phyloP scores from a whole-genome alignment of 352 stramenopile species.

The Pythium guiyangense region DNA sequence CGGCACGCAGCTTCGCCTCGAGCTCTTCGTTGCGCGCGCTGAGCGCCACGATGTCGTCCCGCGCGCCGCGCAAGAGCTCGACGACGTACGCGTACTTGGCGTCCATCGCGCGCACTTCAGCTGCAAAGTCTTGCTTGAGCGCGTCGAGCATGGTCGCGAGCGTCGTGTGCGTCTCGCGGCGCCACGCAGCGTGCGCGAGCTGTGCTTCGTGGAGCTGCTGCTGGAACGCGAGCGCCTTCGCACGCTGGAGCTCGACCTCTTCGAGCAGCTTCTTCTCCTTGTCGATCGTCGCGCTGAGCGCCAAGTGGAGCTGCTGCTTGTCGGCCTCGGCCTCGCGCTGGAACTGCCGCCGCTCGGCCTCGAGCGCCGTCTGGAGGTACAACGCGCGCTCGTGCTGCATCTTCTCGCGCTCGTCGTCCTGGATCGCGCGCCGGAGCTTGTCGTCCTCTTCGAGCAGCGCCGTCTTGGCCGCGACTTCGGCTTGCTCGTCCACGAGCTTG shows the following conservation, averaged over 20 bases:
- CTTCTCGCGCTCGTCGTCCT: conserved; percentile 80
- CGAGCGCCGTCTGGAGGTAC: conserved; percentile 57
- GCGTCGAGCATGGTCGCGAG: conserved; percentile 42
- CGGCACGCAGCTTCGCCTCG: conserved; percentile 34
- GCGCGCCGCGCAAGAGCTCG: conserved; percentile 44
- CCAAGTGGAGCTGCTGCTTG: conserved; percentile 41
- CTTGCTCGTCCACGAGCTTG: conserved; percentile 65
- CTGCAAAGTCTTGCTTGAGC: conserved; percentile 46
- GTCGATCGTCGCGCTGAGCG: conserved; percentile 46
- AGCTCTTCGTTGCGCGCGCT: conserved; percentile 49
- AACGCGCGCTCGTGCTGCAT: conserved; percentile 66
- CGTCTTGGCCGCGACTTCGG: conserved; percentile 64
- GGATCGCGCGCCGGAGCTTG: conserved; percentile 66
- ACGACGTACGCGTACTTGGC: conserved; percentile 46
- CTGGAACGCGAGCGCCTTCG: conserved; percentile 39
- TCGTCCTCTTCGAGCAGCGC: conserved; percentile 74
- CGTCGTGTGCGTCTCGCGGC: conserved; percentile 33
- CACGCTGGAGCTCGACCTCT: conserved; percentile 63
- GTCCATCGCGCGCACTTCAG: conserved; percentile 43
- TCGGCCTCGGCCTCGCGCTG: conserved; percentile 56
- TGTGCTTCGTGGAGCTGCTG: conserved; percentile 55
- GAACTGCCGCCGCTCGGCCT: conserved; percentile 56
- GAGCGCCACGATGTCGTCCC: conserved; percentile 61
- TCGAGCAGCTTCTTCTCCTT: conserved; percentile 79
- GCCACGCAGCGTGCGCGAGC: conserved; percentile 51